Percentiles rank a stretch among this genome's conserved stretches.
Conservation (phyloP, 768 basidiomycete species). For the Saitozyma podzolica region DNA sequence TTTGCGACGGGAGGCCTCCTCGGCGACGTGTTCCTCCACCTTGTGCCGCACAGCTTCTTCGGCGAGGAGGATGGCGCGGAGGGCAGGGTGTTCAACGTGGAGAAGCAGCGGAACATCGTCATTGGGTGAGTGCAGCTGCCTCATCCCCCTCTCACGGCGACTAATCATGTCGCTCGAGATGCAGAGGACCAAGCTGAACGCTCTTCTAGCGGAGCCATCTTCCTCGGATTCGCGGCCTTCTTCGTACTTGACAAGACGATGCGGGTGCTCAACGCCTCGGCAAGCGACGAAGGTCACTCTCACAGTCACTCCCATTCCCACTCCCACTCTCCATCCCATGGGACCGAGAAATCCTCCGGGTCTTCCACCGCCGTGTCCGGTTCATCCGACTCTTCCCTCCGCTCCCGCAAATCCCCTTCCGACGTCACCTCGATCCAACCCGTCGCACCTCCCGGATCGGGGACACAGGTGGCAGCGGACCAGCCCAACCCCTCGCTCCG, state of each 20-base stretch:
- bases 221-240: slow-evolving; percentile 82
- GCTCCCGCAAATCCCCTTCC: slow-evolving; percentile 52
- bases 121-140: slow-evolving; percentile 64
- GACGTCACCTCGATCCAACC: slow-evolving; percentile 25
- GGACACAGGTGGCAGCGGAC: background rate
- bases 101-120: slow-evolving; percentile 86
- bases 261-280: slow-evolving; percentile 71
- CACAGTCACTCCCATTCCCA: slow-evolving; percentile 61
- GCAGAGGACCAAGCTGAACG: background rate
- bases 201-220: slow-evolving; percentile 60
- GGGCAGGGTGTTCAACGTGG: slow-evolving; percentile 66
- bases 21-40: slow-evolving; percentile 88
- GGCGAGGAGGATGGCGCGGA: slow-evolving; percentile 69
- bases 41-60: slow-evolving; percentile 88
- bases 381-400: slow-evolving; percentile 7
- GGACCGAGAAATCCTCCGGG: slow-evolving; percentile 48
- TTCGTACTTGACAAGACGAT: slow-evolving; percentile 92
- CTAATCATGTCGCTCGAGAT: background rate
- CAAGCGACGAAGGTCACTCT: slow-evolving; percentile 58
- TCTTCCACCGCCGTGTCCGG: slow-evolving; percentile 18
- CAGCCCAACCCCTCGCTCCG: slow-evolving; percentile 57
- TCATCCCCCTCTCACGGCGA: background rate
- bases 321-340: slow-evolving; percentile 55
- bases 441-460: slow-evolving; percentile 7
- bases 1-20: slow-evolving; percentile 92